Conservation (phyloP, 31 red algal species). For the Bonnemaisonia californica region DNA sequence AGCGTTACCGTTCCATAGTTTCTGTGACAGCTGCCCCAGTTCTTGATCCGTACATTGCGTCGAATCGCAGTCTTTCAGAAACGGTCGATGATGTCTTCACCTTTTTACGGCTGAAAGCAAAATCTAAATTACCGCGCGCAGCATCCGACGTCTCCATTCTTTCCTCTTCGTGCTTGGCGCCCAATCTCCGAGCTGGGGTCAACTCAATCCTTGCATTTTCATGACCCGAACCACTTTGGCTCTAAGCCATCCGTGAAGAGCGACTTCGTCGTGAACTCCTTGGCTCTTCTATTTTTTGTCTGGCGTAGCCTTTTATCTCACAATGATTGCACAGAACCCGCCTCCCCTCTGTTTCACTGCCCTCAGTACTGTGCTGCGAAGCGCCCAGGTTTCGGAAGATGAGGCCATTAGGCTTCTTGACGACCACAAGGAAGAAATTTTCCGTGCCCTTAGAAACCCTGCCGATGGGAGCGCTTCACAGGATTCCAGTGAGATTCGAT, state of each 20-base stretch:
- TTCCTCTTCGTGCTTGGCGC: no score
- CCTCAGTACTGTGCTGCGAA: conserved; percentile 13
- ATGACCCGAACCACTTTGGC: no score
- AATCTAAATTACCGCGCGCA: no score
- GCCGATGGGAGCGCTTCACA: not conserved
- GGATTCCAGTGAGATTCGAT: conserved; percentile 30
- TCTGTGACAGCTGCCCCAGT: no score
- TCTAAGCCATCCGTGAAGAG: not conserved
- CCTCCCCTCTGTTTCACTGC: conserved; percentile 4
- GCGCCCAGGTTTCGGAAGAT: not conserved
- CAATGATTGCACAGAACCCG: conserved; percentile 4
- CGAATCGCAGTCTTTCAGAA: no score
- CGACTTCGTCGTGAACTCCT: not conserved
- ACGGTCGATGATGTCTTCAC: no score
- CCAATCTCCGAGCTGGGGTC: no score
- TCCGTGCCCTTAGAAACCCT: conserved; percentile 12
- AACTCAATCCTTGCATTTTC: no score
- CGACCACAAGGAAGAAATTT: conserved; percentile 44
- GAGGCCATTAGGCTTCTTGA: conserved; percentile 15
- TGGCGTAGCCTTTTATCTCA: not conserved
- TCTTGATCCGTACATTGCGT: no score
- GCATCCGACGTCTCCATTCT: no score
- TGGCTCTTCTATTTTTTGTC: not conserved
- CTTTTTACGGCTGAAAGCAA: no score
- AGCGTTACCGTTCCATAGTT: no score